phyloP scores from a whole-genome alignment of 2,329 filamentous ascomycete species.

The Paecilomyces variotii region DNA sequence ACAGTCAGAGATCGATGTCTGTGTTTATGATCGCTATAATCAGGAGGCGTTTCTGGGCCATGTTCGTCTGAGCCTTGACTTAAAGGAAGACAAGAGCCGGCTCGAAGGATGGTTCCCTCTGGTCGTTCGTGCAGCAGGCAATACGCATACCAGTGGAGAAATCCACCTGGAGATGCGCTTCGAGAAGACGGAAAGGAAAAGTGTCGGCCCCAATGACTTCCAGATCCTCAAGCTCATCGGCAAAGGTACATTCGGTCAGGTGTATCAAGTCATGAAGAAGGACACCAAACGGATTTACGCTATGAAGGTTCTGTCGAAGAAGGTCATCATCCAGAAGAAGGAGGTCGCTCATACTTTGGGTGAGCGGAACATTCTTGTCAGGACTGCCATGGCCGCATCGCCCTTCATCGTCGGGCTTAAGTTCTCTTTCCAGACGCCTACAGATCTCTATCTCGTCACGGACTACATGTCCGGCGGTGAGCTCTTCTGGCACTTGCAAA shows the following conservation, averaged over 20 bases:
- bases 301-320: constrained; percentile 99
- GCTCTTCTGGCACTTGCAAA: constrained; percentile 97
- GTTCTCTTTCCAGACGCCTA: constrained; percentile 96
- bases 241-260: constrained; percentile 96
- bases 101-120: constrained; percentile 81
- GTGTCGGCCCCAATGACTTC: constrained; percentile 92
- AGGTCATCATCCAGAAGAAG: constrained; percentile 99
- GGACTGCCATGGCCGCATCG: constrained; percentile 90
- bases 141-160: constrained; percentile 71
- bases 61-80: constrained; percentile 67
- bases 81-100: constrained; percentile 60
- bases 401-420: constrained; percentile 97
- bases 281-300: constrained; percentile 94
- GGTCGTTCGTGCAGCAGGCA: constrained; percentile 69
- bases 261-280: constrained; percentile 96
- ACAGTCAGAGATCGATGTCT: constrained; percentile 83
- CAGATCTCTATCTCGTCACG: constrained; percentile 94
- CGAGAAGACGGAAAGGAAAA: constrained; percentile 78
- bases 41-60: constrained; percentile 90
- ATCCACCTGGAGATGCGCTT: constrained; percentile 81
- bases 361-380: constrained; percentile 92
- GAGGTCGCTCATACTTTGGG: constrained; percentile 96
- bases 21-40: constrained; percentile 79
- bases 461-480: constrained; percentile 99
- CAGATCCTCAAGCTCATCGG: constrained; percentile 93